Evolutionary conservation across 2,329 filamentous ascomycete genomes (phyloP).

Genomic region (Colletotrichum sp.): DNA sequence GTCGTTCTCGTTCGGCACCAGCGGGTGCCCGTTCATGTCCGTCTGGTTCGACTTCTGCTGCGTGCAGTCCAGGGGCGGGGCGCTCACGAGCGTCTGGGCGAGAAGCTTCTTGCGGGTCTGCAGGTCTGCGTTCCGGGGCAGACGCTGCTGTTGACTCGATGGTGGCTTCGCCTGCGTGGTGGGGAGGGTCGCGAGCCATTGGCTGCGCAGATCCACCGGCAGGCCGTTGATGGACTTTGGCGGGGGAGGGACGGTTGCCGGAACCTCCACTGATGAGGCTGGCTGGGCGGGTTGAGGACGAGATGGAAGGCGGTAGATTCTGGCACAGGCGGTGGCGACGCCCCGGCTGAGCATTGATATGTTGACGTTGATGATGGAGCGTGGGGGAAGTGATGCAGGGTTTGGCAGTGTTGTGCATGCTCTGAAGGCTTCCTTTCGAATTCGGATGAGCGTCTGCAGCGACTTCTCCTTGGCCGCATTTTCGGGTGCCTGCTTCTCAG

Average conservation of each 20-base stretch:
- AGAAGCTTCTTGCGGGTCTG: slow-evolving; percentile 48
- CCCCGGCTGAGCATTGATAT: slow-evolving; percentile 75
- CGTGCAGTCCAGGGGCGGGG: slow-evolving; percentile 31
- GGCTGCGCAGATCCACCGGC: slow-evolving; percentile 59
- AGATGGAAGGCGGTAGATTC: slow-evolving; percentile 85
- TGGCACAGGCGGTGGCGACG: slow-evolving; percentile 71
- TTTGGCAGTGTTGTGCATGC: slow-evolving; percentile 24
- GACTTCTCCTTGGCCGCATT: not conserved
- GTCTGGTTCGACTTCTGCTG: slow-evolving; percentile 38
- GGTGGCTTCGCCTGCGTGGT: slow-evolving; percentile 13
- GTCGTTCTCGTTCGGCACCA: slow-evolving; percentile 76
- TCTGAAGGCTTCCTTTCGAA: slow-evolving; percentile 33
- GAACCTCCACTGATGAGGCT: slow-evolving; percentile 47
- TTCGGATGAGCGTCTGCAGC: slow-evolving; percentile 10
- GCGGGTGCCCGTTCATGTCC: slow-evolving; percentile 59
- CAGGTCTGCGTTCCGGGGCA: slow-evolving; percentile 30
- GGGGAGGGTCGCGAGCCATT: slow-evolving; percentile 72
- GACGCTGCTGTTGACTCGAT: slow-evolving; percentile 26
- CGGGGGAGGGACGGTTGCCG: slow-evolving; percentile 44
- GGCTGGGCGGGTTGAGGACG: slow-evolving; percentile 23
- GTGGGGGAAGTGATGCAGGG: slow-evolving; percentile 32
- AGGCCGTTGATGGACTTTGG: slow-evolving; percentile 28
- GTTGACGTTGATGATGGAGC: slow-evolving; percentile 63
- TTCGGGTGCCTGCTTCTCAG: slow-evolving; percentile 22
- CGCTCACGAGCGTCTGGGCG: slow-evolving; percentile 51